phyloP scores from a whole-genome alignment of 2,329 filamentous ascomycete genomes.

The Fusarium sp. region DNA sequence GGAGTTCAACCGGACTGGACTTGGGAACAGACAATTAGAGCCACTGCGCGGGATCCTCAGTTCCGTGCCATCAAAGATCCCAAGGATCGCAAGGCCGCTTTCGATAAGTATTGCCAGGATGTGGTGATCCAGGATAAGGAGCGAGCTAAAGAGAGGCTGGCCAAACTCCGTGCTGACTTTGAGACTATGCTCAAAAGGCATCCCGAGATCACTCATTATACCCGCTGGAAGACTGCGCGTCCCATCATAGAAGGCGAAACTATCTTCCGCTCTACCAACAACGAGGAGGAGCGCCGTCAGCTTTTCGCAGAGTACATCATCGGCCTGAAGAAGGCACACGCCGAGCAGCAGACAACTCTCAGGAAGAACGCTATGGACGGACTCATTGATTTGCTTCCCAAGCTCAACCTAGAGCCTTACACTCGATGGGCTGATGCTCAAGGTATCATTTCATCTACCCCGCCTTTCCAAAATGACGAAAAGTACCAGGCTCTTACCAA shows the following conservation, averaged over 20 bases:
- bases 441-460: conserved; percentile 79
- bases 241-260: conserved; percentile 96
- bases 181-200: conserved; percentile 95
- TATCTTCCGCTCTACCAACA: conserved; percentile 90
- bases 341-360: conserved; percentile 77
- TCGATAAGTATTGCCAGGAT: conserved; percentile 94
- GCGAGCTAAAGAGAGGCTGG: conserved; percentile 89
- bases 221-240: conserved; percentile 94
- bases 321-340: conserved; percentile 82
- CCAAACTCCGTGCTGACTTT: conserved; percentile 94
- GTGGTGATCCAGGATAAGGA: conserved; percentile 93
- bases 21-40: conserved; percentile 90
- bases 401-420: conserved; percentile 88
- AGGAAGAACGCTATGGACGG: conserved; percentile 88
- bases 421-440: conserved; percentile 95
- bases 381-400: conserved; percentile 80
- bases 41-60: conserved; percentile 88
- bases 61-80: conserved; percentile 94
- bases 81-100: conserved; percentile 87
- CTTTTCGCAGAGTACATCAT: conserved; percentile 94
- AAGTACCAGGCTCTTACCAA: conserved; percentile 89
- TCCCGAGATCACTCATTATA: conserved; percentile 96
- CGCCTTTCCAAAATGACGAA: conserved; percentile 81
- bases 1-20: conserved; percentile 91
- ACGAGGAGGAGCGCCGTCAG: conserved; percentile 87